These are phyloP conservation scores for Orbilia quercus DNA, from an alignment of 2,329 filamentous ascomycete genomes.

Conservation along the genomic window DNA sequence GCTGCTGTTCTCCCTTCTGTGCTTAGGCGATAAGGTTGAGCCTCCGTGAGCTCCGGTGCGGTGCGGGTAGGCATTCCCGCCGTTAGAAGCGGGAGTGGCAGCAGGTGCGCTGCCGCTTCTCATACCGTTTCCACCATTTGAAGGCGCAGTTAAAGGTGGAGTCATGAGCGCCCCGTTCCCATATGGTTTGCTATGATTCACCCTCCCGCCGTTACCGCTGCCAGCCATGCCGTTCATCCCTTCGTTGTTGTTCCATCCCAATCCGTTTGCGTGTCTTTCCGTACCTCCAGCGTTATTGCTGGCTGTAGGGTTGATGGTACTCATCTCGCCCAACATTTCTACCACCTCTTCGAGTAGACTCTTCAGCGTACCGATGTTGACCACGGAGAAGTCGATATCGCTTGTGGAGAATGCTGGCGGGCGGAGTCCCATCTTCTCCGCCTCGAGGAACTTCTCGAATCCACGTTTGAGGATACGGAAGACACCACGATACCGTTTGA, in stretches of 20 bases:
- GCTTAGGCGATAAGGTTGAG: conserved; percentile 34
- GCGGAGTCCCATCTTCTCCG: conserved; percentile 52
- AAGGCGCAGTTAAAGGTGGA: conserved; percentile 42
- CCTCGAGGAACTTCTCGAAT: conserved; percentile 54
- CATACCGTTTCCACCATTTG: conserved; percentile 25
- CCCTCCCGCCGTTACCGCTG: conserved; percentile 7
- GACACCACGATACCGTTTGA: conserved; percentile 53
- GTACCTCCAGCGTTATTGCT: conserved; percentile 3
- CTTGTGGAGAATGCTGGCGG: conserved; percentile 38
- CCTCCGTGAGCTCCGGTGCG: conserved; percentile 15
- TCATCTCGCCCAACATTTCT: conserved; percentile 46
- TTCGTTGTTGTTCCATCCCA: conserved; percentile 30
- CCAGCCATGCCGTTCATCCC: conserved; percentile 37
- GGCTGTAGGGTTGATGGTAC: conserved; percentile 14
- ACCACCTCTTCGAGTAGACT: conserved; percentile 52
- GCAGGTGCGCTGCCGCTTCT: conserved; percentile 48
- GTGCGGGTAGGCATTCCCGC: conserved; percentile 28
- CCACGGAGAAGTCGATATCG: conserved; percentile 54
- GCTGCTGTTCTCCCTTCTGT: conserved; percentile 9
- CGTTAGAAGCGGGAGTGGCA: conserved; percentile 29
- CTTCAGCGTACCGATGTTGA: conserved; percentile 49
- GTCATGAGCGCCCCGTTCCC: conserved; percentile 53
- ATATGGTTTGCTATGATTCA: conserved; percentile 40
- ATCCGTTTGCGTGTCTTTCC: conserved; percentile 18
- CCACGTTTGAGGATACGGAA: conserved; percentile 51